Evolutionary conservation across 345 rosid species (phyloP), one percentile per base, ranked within the genome.

Genomic region (Dipteronia dyeriana): DNA sequence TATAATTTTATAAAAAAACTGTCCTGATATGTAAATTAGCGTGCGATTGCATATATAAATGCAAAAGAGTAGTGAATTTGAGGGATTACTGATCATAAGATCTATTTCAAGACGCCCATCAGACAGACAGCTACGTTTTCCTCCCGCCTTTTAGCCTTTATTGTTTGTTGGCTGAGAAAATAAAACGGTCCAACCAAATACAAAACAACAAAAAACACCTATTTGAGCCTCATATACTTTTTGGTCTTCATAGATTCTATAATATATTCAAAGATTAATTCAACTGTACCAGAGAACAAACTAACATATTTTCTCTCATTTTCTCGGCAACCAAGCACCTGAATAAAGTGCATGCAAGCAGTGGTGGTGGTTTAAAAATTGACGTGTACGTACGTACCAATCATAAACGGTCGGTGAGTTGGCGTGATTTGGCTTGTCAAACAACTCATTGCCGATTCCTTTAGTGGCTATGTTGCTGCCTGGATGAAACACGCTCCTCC

Each of bases 401-500:
- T 95, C 99, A 61, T 95, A 95, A 68, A 92, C 93, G 25, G 98
- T 90, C 61, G 99, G 99, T 29, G 99, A 85, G 87, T 95, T 93
- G 0, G 99, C 88, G 62, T 90, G 90, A 3, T 78, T 1, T 0
- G 98, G 97, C 83, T 87, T 90, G 83, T 95, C 99, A 41, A 91
- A 93, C 54, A 89, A 71, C 64, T 87, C 81, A 9, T 88, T 84
- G 0, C 99, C 98, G 29, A 88, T 83, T 23, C 79, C 79, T 85
- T 12, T 90, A 41, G 97, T 95, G n/a, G 95, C 94, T 6, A 88
- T 88, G 89, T 95, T 93, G 86, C 98, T 93, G 1, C 98, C 98
- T 0, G 98, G 98, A 80, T 95, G 77, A 84, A 95, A 95, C 71
- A 95, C 98, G 77, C 97, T 95, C 88, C 99, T 88, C 98, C 99